Conservation (phyloP, 768 basidiomycete species). For the Lactifluus subvellereus region DNA sequence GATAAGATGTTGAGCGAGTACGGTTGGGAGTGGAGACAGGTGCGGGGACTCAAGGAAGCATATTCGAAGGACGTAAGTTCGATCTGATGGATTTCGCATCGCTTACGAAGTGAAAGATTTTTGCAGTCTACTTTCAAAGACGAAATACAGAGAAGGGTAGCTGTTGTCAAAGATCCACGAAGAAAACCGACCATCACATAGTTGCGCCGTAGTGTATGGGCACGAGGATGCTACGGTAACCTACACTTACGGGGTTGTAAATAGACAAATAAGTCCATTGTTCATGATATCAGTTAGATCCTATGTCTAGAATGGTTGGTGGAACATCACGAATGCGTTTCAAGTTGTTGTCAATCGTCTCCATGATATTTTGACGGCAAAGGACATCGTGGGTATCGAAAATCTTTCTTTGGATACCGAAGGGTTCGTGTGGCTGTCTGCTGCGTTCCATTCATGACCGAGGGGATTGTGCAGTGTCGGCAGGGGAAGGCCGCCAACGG, state of each 20-base stretch:
- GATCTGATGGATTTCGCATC: constrained; percentile 10
- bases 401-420: not conserved
- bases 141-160: constrained; percentile 16
- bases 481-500: not conserved
- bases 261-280: not conserved
- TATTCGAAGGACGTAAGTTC: constrained; percentile 17
- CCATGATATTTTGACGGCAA: not conserved
- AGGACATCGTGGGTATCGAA: not conserved
- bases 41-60: constrained; percentile 15
- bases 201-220: not conserved
- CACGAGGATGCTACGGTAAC: not conserved
- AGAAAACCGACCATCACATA: constrained; percentile 16
- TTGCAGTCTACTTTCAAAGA: constrained; percentile 18
- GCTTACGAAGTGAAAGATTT: not conserved
- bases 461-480: not conserved
- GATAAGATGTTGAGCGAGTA: constrained; percentile 18
- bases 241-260: not conserved
- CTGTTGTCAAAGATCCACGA: constrained; percentile 22
- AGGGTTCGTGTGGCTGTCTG: not conserved
- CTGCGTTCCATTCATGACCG: not conserved
- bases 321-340: constrained; percentile 7
- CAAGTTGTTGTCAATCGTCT: not conserved
- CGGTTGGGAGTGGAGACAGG: constrained; percentile 18
- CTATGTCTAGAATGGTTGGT: not conserved
- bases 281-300: not conserved